Conservation (phyloP, 2,329 filamentous ascomycete species). For the Drechslerella dactyloides region DNA sequence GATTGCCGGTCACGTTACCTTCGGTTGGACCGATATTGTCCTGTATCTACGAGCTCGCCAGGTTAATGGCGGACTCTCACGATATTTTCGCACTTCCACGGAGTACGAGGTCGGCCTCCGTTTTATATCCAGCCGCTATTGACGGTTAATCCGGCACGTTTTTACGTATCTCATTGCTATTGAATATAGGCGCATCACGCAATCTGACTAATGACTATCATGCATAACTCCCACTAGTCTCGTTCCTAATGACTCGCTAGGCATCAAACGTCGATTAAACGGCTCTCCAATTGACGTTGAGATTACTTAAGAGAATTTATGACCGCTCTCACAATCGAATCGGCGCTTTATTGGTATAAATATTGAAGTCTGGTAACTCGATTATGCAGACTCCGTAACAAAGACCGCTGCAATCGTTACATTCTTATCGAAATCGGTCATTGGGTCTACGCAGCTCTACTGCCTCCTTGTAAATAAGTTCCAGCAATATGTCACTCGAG, state of each 20-base stretch:
- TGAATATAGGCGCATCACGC: slow-evolving; percentile 27
- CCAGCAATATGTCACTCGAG: slow-evolving; percentile 8
- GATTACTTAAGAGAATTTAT: slow-evolving; percentile 35
- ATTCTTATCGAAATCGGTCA: not conserved
- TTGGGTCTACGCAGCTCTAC: not conserved
- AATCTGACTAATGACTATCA: slow-evolving; percentile 21
- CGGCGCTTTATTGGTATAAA: not conserved
- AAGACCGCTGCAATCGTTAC: too few species aligned
- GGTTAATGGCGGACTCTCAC: slow-evolving; percentile 17
- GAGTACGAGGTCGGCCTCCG: slow-evolving; percentile 37
- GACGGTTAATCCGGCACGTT: slow-evolving; percentile 44
- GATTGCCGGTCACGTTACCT: slow-evolving; percentile 29
- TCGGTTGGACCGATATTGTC: slow-evolving; percentile 38
- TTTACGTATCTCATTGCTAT: slow-evolving; percentile 9
- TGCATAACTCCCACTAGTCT: not conserved
- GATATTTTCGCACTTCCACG: slow-evolving; percentile 12
- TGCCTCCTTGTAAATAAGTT: not conserved
- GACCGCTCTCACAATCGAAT: slow-evolving; percentile 14
- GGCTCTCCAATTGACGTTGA: slow-evolving; percentile 9
- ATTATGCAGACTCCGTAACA: too few species aligned
- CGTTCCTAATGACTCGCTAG: not conserved
- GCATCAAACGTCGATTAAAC: not conserved
- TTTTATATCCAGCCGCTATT: slow-evolving; percentile 7
- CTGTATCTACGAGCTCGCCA: slow-evolving; percentile 9
- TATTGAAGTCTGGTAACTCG: too few species aligned